These are phyloP conservation scores for Populus simonii DNA, from an alignment of 345 rosid genomes.

Conservation along the genomic window DNA sequence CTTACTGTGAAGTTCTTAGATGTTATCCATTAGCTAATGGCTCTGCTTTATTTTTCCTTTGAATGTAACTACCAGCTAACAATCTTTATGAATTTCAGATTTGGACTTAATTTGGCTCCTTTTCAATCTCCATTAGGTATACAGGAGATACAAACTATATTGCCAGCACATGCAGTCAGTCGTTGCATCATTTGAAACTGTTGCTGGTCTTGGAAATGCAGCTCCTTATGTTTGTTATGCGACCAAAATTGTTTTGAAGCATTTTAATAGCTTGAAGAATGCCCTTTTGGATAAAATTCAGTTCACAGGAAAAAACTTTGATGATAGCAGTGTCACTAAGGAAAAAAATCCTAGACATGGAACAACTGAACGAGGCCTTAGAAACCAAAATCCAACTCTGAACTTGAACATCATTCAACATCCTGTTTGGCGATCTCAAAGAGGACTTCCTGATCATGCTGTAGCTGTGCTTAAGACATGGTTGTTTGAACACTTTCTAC, in stretches of 20 bases:
- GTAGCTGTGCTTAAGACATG: constrained; percentile 27
- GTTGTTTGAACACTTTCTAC: constrained; percentile 32
- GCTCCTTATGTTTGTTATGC: constrained; percentile 16
- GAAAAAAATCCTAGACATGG: constrained; percentile 1
- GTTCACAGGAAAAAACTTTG: constrained; percentile 2
- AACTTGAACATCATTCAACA: constrained; percentile 9
- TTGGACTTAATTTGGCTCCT: background rate
- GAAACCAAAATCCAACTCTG: background rate
- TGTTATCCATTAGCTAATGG: background rate
- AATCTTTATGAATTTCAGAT: background rate
- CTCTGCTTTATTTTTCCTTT: background rate
- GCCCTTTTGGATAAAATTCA: constrained; percentile 19
- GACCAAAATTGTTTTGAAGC: constrained; percentile 13
- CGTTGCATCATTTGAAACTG: constrained; percentile 22
- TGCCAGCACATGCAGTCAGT: constrained; percentile 30
- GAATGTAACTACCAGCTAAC: background rate
- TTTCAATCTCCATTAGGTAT: constrained; percentile 9
- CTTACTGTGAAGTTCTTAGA: background rate
- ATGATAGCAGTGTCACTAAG: background rate
- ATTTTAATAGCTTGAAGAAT: constrained; percentile 25
- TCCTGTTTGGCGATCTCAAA: constrained; percentile 31
- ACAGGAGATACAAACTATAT: constrained; percentile 18
- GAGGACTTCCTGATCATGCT: constrained; percentile 29
- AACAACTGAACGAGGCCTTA: background rate
- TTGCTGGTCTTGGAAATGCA: constrained; percentile 27